phyloP scores from a whole-genome alignment of 2,329 filamentous ascomycete genomes.

The Trichoderma gracile region DNA sequence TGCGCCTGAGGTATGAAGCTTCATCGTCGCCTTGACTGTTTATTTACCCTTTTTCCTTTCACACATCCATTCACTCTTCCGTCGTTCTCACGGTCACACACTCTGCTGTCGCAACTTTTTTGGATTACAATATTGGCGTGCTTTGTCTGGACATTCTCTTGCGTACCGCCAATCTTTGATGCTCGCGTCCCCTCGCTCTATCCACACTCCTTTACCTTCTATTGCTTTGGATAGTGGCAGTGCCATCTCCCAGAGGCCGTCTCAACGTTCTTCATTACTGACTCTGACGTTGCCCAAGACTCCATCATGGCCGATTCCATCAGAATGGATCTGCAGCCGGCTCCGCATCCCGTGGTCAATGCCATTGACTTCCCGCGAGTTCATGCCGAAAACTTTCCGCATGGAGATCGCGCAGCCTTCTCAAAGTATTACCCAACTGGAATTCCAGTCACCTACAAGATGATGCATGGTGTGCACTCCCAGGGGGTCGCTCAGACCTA shows the following conservation, averaged over 20 bases:
- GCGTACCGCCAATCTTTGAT: not conserved
- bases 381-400: conserved; percentile 32
- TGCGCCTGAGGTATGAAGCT: not conserved
- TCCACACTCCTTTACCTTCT: not conserved
- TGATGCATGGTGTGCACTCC: conserved; percentile 34
- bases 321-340: conserved; percentile 13
- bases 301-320: conserved; percentile 27
- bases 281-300: not conserved
- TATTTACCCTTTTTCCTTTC: not conserved
- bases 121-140: conserved; percentile 4
- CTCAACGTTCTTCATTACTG: not conserved
- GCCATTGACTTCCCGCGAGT: conserved; percentile 29
- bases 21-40: not conserved
- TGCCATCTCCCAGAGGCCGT: not conserved
- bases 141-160: not conserved
- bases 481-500: conserved; percentile 36
- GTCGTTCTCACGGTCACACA: not conserved
- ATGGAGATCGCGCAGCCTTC: conserved; percentile 34
- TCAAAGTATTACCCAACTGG: conserved; percentile 41
- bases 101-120: not conserved
- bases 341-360: conserved; percentile 28
- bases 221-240: not conserved
- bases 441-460: conserved; percentile 40
- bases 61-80: not conserved
- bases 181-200: conserved; percentile 3